A percentile compares a stretch with the other conserved stretches of the same genome.
These are phyloP conservation scores for Phytophthora tentaculata DNA, from an alignment of 352 stramenopile genomes.

Conservation along the genomic window DNA sequence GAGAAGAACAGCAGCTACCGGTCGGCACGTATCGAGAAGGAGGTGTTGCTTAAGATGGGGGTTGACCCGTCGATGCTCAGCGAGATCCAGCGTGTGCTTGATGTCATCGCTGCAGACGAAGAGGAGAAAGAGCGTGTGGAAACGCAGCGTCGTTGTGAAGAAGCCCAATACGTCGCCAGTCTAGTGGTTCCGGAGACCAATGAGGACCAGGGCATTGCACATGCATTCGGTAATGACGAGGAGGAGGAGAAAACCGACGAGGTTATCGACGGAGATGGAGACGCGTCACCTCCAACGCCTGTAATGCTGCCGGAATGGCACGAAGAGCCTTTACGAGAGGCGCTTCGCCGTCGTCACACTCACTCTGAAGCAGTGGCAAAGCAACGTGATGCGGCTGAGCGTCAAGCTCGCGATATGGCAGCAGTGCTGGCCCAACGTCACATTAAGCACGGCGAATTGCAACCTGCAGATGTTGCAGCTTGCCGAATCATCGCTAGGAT, in stretches of 20 bases:
- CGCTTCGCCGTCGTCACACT: conserved; percentile 60
- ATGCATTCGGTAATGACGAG: conserved; percentile 51
- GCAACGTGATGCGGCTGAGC: conserved; percentile 48
- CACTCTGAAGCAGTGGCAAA: conserved; percentile 33
- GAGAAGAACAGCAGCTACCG: conserved; percentile 48
- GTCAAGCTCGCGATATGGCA: conserved; percentile 59
- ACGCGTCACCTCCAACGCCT: conserved; percentile 9
- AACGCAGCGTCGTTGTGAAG: conserved; percentile 34
- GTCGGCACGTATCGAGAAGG: conserved; percentile 77
- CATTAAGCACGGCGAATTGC: conserved; percentile 44
- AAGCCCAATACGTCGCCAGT: conserved; percentile 44
- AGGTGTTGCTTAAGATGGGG: conserved; percentile 76
- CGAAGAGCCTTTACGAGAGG: conserved; percentile 48
- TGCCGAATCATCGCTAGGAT: conserved; percentile 56
- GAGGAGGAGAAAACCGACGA: conserved; percentile 44
- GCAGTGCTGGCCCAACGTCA: conserved; percentile 52
- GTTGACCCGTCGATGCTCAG: conserved; percentile 75
- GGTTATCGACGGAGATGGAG: conserved; percentile 15
- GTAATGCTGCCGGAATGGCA: conserved; percentile 74
- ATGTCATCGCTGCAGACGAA: conserved; percentile 59
- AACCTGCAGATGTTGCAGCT: conserved; percentile 49
- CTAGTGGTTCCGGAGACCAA: conserved; percentile 31
- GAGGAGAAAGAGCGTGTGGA: conserved; percentile 46
- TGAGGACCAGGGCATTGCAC: conserved; percentile 46
- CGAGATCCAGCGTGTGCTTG: conserved; percentile 73